Percentiles rank a stretch among this genome's conserved stretches.
Evolutionary conservation across 2,329 filamentous ascomycete genomes (phyloP).

Genomic region (Ophiocordyceps camponoti-saundersi): DNA sequence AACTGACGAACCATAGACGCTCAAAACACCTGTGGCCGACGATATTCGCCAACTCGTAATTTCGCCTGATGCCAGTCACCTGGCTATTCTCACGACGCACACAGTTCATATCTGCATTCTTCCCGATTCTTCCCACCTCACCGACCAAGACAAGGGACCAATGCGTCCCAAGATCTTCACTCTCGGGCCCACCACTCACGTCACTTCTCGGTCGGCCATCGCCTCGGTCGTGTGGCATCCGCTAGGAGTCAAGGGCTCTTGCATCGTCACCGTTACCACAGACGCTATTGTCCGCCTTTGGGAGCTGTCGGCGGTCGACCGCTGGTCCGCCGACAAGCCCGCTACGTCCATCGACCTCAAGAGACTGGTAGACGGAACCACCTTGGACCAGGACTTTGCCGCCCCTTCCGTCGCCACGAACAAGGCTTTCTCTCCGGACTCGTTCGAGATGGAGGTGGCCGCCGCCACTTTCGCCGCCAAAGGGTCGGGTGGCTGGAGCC

Average conservation of each 20-base stretch:
- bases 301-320: conserved; percentile 71
- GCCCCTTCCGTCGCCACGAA: conserved; percentile 58
- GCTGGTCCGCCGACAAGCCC: conserved; percentile 75
- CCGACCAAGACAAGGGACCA: conserved; percentile 46
- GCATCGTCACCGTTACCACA: conserved; percentile 73
- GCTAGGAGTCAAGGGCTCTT: conserved; percentile 63
- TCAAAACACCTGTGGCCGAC: conserved; percentile 63
- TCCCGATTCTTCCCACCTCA: conserved; percentile 63
- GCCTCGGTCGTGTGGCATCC: conserved; percentile 85
- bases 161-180: conserved; percentile 77
- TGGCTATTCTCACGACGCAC: conserved; percentile 74
- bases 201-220: conserved; percentile 68
- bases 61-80: conserved; percentile 64
- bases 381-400: conserved; percentile 65
- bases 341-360: conserved; percentile 73
- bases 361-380: conserved; percentile 73
- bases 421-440: conserved; percentile 75
- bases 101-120: conserved; percentile 80
- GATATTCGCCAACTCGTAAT: conserved; percentile 74
- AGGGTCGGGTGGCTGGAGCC: conserved; percentile 69
- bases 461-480: conserved; percentile 62
- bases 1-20: conserved; percentile 29
- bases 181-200: conserved; percentile 82
- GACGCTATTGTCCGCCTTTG: conserved; percentile 81
- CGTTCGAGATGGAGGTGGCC: conserved; percentile 85